Evolutionary conservation across 1,284 basidiomycete species (phyloP), one percentile per base, ranked within the genome.

Genomic region (Cutaneotrichosporon mucoides): DNA sequence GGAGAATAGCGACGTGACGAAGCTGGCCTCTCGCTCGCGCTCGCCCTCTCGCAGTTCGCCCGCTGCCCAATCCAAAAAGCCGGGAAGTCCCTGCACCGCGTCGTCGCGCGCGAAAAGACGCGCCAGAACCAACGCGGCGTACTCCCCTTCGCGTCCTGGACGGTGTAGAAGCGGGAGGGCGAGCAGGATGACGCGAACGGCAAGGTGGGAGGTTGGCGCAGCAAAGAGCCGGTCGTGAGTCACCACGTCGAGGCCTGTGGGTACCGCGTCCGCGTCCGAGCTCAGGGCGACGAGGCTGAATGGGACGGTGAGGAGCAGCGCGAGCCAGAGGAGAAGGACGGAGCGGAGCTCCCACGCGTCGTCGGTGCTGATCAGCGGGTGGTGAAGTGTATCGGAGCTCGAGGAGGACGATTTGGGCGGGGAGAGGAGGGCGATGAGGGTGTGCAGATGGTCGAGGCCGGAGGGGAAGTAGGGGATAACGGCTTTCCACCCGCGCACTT

Each of bases 381-480:
- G 71, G 52, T 74, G 76, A 1, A 68, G 64, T 6, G 66, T 66
- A 12, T 68, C 67, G 2, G 66, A 49, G 6, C 81, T 45, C n/a
- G n/a, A n/a, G n/a, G n/a, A n/a, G n/a, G n/a, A n/a, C 1, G 65
- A 46, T 4, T 61, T 80, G 11, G 82, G 77, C 10, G 81, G 72
- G 40, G 82, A 80, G 65, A 92, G 83, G 64, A 87, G 88, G 11
- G 82, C 79, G 12, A 96, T 79, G 0, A 88, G 87, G 47, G 90
- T 83, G 1, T 85, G 82, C 2, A 99, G 81, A 75, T 97, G 91
- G 1, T 84, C 81, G 36, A 95, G 84, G 66, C 91, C 86, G 71
- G 96, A 92, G 40, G 95, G 92, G 70, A 97, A 94, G 79, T 90
- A 92, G 63, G 89, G 87, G 57, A 87, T 92, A 76, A 97, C 89